These are phyloP conservation scores for Alternaria sp. DNA, from an alignment of 2,329 filamentous ascomycete genomes.

Conservation along the genomic window DNA sequence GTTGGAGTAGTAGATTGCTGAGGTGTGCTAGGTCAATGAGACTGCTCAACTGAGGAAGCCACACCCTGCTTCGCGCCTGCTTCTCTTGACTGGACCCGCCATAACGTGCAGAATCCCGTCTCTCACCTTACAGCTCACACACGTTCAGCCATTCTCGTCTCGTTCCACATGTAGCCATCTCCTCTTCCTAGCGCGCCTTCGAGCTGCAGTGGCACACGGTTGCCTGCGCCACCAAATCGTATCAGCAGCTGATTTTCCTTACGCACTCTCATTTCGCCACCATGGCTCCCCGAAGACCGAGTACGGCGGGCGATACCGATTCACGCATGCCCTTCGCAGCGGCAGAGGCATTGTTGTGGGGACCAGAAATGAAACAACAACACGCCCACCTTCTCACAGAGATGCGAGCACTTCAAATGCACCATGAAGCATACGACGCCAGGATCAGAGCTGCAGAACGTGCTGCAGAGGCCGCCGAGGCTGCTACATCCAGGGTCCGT, in stretches of 20 bases:
- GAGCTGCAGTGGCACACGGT: background rate
- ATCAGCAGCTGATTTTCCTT: background rate
- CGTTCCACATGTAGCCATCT: background rate
- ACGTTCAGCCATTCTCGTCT: background rate
- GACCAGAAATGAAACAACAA: constrained; percentile 52
- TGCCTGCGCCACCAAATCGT: background rate
- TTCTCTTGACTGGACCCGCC: constrained; percentile 11
- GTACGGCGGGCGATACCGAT: constrained; percentile 16
- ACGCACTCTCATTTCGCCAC: background rate
- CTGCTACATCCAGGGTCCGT: constrained; percentile 22
- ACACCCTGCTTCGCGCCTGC: constrained; percentile 21
- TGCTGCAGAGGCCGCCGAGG: constrained; percentile 26
- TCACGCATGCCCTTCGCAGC: constrained; percentile 32
- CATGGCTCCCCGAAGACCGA: constrained; percentile 21
- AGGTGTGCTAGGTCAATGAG: background rate
- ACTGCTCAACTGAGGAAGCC: constrained; percentile 20
- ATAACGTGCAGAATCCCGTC: background rate
- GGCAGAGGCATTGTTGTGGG: constrained; percentile 51
- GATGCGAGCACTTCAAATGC: constrained; percentile 48
- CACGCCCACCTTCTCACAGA: constrained; percentile 48
- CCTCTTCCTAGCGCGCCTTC: background rate
- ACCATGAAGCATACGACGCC: constrained; percentile 28
- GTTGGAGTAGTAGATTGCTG: background rate
- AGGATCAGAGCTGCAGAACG: constrained; percentile 36
- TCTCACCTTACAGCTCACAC: background rate